These are phyloP conservation scores for Limonium bicolor DNA, from an alignment of 148 eudicot species.

Conservation along the genomic window DNA sequence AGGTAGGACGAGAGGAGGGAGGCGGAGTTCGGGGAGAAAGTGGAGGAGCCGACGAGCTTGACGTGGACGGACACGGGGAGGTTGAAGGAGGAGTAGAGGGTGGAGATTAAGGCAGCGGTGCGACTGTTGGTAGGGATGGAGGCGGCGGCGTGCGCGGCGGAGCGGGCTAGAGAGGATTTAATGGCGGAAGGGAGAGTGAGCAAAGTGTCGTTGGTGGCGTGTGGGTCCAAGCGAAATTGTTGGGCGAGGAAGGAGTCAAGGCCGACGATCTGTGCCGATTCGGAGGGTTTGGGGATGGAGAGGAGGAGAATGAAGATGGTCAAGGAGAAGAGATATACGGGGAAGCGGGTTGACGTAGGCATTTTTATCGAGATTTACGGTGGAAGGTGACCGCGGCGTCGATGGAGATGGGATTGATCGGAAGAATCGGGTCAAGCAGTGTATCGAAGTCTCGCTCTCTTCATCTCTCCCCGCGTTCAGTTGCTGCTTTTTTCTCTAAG, in stretches of 20 bases:
- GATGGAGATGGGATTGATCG: neutral
- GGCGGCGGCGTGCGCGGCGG: conserved; percentile 12
- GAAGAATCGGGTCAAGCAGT: neutral
- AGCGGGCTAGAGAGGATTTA: conserved; percentile 19
- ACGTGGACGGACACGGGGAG: conserved; percentile 34
- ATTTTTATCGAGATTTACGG: too few relatives aligned
- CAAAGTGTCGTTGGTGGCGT: conserved; percentile 67
- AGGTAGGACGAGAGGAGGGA: conserved; percentile 33
- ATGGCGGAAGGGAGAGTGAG: conserved; percentile 34
- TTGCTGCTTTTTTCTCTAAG: too few relatives aligned
- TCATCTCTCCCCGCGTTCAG: too few relatives aligned
- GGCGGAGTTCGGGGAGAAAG: conserved; percentile 22
- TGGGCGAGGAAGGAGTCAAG: conserved; percentile 56
- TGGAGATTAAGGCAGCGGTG: conserved; percentile 30
- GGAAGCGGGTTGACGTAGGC: conserved; percentile 8
- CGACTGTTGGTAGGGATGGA: conserved; percentile 19
- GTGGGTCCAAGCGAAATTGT: conserved; percentile 49
- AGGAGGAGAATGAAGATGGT: conserved; percentile 5
- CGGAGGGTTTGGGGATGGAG: conserved; percentile 6
- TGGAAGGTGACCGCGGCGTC: conserved; percentile 10
- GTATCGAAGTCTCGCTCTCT: neutral
- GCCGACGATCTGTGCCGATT: conserved; percentile 27
- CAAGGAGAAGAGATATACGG: conserved; percentile 12
- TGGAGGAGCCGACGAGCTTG: conserved; percentile 47
- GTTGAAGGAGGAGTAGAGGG: conserved; percentile 35